Evolutionary conservation across 1,139 yeast species (phyloP), one percentile per base, ranked within the genome.

Genomic region (Saccharomyces pastorianus): DNA sequence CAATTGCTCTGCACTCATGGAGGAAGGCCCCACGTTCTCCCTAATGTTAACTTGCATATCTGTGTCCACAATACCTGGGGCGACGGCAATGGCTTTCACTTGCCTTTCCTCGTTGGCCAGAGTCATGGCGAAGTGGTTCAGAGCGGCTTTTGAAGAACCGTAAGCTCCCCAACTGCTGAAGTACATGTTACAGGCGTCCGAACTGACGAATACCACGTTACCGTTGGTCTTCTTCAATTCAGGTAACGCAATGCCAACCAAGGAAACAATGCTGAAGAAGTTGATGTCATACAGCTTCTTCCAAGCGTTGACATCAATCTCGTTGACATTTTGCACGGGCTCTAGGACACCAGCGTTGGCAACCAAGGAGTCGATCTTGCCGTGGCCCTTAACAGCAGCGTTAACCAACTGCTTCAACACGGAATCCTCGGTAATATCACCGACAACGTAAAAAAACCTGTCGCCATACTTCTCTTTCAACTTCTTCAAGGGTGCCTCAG

Each of bases 51-150:
- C 66, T 71, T 91, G 98, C 97, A 91, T 91, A 23, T 74, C 76
- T 0, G 98, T 90, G 66, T 87, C 89, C 2, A 91, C 97, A 1
- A 88, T 95, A 3, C 98, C 98, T 0, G 98, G 98, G 2, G 96
- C 96, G 26, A 91, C 77, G 0, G 96, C 76, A 9, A 88, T 72
- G 3, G 87, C 76, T 50, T 74, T 73, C 23, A 90, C 73, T 0
- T 75, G 79, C 2, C 75, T 71, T 66, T 87, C 91, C 62, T 88
- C 96, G 4, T 72, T 75, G 1, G 88, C 84, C 26, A 91, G 69
- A 8, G 88, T 80, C 50, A 73, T 67, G 7, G 87, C 82, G 53
- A 89, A 76, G 64, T 84, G 90, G 70, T 91, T 88, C 55, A 90
- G 68, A 0, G 96, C 96, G 0, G 96, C 96, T 71, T 91, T 91